Conservation (phyloP, 371 early-diverging fungal genomes). For the Fennellomyces sp. region DNA sequence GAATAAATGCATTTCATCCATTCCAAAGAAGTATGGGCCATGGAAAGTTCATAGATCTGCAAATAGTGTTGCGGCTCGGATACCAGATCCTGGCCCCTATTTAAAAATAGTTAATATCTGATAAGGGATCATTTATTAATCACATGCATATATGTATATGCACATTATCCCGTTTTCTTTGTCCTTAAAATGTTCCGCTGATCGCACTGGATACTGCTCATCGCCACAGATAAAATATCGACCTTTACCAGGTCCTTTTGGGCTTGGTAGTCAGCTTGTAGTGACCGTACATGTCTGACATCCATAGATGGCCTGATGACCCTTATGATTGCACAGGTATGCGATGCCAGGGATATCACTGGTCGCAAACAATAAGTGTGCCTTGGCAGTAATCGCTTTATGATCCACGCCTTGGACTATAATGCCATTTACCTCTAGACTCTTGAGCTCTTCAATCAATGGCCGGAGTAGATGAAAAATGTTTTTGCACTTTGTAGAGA, state of each 20-base stretch:
- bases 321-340: neutral
- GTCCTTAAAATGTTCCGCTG: neutral
- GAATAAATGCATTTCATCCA: constrained; percentile 8
- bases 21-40: constrained; percentile 2
- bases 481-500: neutral
- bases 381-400: neutral
- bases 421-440: neutral
- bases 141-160: neutral
- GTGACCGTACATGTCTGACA: constrained; percentile 7
- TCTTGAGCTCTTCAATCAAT: constrained; percentile 5
- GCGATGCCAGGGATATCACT: constrained; percentile 15
- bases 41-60: constrained; percentile 1
- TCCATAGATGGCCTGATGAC: constrained; percentile 2
- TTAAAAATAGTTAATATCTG: neutral
- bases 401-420: neutral
- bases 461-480: constrained; percentile 1
- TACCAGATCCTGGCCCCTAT: neutral
- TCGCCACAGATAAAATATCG: neutral
- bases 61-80: neutral
- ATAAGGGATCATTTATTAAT: neutral
- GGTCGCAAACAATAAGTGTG: constrained; percentile 6
- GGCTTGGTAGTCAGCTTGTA: neutral
- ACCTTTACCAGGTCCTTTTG: neutral
- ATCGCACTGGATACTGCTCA: too few relatives aligned
- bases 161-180: neutral